Base-by-base conservation (phyloP, 192 early-diverging fungal species). In the Entomortierella parvispora region DNA sequence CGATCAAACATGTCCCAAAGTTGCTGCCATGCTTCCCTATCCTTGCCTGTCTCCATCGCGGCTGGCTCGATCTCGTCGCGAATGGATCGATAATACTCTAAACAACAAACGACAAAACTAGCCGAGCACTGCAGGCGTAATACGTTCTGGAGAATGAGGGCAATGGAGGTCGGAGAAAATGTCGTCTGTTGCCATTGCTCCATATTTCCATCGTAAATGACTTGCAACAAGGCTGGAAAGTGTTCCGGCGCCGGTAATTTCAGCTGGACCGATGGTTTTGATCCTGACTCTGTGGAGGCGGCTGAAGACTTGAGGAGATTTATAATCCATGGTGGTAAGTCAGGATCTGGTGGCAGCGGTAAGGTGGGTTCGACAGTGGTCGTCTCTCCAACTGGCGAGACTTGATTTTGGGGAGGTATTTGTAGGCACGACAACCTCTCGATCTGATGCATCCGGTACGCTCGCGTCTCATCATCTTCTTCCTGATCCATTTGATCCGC, bases 11-110 rank as follows among this genome's bases (percentile, higher is more conserved):
- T n/a, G 40, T 26, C 6, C 25, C 31, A 18, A 22, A 65, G 40
- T 42, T 34, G 31, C n/a, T 42, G 31, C 54, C 53, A 14, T 40
- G 15, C 34, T 4, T 33, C 10, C 5, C 20, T 20, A 4, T n/a
- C 32, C 6, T n/a, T 6, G 7, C 11, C 1, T 4, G 18, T 2
- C 2, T 59, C 17, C 0, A 44, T 42, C 25, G 45, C 15, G 22
- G 18, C 58, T 42, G 11, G 40, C 1, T 20, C 22, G 0, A 20
- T 25, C 23, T 42, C 22, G 14, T 20, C 23, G 18, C 40, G 15
- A 14, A 65, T 45, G 55, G 11, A 56, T 5, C n/a, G 34, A 50
- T 49, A 74, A 25, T 74, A 74, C 18, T 74, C 32, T 22, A 74
- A 37, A 49, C 70, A 74, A 20, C 49, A 43, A 31, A 74, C 1